Conservation (phyloP, 306 rosid genomes). For the Citrullus colocynthis region DNA sequence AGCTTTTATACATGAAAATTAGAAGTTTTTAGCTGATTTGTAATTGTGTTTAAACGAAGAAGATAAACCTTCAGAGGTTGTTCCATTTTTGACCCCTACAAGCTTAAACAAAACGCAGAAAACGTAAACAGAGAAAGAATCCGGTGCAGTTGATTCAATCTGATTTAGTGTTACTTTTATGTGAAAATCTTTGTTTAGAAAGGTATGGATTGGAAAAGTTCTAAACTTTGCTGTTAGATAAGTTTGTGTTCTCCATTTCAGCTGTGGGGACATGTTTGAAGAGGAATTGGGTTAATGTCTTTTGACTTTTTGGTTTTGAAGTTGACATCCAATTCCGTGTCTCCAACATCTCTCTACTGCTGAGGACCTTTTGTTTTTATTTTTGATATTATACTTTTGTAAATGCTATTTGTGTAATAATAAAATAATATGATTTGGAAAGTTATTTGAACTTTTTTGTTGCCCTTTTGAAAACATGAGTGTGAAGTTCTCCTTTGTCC, state of each 20-base stretch:
- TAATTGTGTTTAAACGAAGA: not conserved
- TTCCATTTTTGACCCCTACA: not conserved
- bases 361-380: not conserved
- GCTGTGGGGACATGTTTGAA: not conserved
- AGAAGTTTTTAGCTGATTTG: not conserved
- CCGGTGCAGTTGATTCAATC: not conserved
- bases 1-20: constrained; percentile 1
- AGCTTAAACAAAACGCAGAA: not conserved
- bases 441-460: not conserved
- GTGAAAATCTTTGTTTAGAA: not conserved
- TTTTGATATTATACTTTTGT: not conserved
- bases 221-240: not conserved
- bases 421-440: not conserved
- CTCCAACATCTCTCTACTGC: not conserved
- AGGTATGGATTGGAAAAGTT: not conserved
- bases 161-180: not conserved
- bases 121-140: not conserved
- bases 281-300: not conserved
- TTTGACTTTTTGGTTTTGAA: not conserved
- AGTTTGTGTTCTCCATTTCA: not conserved
- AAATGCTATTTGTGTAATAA: not conserved
- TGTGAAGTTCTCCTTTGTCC: not conserved
- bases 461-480: not conserved
- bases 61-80: not conserved
- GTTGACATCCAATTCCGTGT: not conserved